phyloP scores from a whole-genome alignment of 129 eudicot genomes.

The Scalesia atractyloides region DNA sequence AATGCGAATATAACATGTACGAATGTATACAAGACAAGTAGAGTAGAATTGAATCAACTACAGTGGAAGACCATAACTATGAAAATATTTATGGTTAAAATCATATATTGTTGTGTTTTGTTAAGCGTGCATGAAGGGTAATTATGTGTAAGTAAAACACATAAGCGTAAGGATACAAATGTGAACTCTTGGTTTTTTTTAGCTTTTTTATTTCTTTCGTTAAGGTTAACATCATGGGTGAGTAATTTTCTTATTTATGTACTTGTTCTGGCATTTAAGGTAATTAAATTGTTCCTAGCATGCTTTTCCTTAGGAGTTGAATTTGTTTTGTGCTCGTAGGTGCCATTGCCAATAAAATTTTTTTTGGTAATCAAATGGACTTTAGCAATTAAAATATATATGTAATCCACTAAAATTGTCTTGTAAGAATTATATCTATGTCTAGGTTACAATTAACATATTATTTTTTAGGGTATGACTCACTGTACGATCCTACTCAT shows the following conservation, averaged over 20 bases:
- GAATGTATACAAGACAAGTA: no score
- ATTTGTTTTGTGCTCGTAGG: slow-evolving; percentile 18
- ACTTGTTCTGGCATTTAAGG: neutral
- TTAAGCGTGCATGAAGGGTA: neutral
- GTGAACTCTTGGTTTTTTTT: neutral
- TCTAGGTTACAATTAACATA: neutral
- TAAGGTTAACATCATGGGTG: neutral
- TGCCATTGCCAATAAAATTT: neutral
- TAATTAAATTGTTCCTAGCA: neutral
- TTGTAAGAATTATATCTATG: neutral
- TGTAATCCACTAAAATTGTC: neutral
- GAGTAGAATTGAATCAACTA: no score
- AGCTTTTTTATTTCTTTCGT: neutral
- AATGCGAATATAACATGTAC: no score
- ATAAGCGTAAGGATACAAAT: neutral
- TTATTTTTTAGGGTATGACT: slow-evolving; percentile 5
- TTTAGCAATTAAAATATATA: neutral
- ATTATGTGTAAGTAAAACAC: neutral
- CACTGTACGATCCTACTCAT: slow-evolving; percentile 12
- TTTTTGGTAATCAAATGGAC: slow-evolving; percentile 6
- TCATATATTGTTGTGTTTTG: neutral
- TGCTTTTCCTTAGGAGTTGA: slow-evolving; percentile 25
- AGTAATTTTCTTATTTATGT: neutral
- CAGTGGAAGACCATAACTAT: no score
- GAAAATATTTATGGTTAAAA: no score